Base-by-base conservation (phyloP, 768 basidiomycete species). In the Lactifluus echinatus region DNA sequence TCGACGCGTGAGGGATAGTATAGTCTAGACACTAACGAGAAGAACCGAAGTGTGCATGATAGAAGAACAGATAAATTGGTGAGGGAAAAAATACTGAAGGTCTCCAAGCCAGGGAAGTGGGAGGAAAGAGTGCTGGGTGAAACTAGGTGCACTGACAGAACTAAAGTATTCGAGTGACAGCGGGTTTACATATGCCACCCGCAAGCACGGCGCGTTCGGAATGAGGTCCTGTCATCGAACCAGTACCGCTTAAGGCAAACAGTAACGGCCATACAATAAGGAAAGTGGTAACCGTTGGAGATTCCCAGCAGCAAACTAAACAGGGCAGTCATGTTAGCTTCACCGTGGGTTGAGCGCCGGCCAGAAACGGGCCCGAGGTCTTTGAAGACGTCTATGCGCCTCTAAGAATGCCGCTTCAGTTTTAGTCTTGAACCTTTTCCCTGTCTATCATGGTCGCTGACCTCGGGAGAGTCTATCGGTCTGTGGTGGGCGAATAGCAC, bases 171-270 rank as follows among this genome's bases (percentile, higher is more conserved):
- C 23, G 6, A 17, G n/a, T 39, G 4, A 26, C n/a, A 44, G 23
- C 34, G 19, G 44, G 44, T 21, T 19, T 39, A 57, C 50, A 40
- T 47, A 48, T 44, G 51, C 29, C 50, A 57, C 43, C 26, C 10
- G 33, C 21, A 17, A 44, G 40, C 21, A 33, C 29, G 17, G 42
- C 33, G 29, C 21, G 24, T 57, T 53, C 45, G 53, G 23, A 39
- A 52, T 19, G 36, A 31, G 15, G 15, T 5, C 7, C 34, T 36
- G 39, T 40, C n/a, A 33, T 23, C 3, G 34, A 44, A 55, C 40
- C 15, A 14, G 12, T 10, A 29, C 28, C 17, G 39, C 21, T 21
- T 21, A 17, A 10, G 36, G 24, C 43, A 4, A 15, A 44, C 23
- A 21, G 37, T 31, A n/a, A 48, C 12, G 37, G 29, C n/a, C 17